Base-by-base conservation (phyloP, 345 rosid species). In the Lumnitzera littorea region DNA sequence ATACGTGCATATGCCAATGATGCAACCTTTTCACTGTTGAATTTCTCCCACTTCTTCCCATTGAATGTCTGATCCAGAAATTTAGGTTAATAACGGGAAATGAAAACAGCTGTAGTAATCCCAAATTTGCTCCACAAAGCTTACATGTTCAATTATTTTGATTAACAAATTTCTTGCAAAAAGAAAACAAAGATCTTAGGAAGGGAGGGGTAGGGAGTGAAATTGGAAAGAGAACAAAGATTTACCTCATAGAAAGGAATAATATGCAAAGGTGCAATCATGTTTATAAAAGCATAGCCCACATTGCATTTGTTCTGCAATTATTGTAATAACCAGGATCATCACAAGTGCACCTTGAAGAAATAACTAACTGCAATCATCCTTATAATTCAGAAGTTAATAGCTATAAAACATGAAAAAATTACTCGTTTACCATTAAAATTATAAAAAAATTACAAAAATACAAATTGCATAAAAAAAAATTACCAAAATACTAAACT, bases 251-350 rank as follows among this genome's bases (percentile, higher is more conserved):
- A 86, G 79, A 94, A 87, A 64, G 99, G 79, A 70, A 90, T 76
- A 29, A 94, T 90, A 76, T 81, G 96, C 14, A 84, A 73, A 24
- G 99, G 91, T 67, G 95, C 90, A 57, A 83, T 67, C 97, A 94
- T 84, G 64, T 94, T 94, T 80, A 90, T 80, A 65, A 94, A 92
- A 20, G 99, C 99, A 46, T 94, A 84, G 41, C 99, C 99, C 80
- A 88, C 96, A 61, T 94, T 94, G 78, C 99, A 94, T 61, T 94
- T 94, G 78, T 94, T 94, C 97, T 94, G 95, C 83, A 84, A 56
- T 64, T 41, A 50, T 27, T 53, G 61, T 53, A 13, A 69, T 24
- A 58, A n/a, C 20, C 47, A 65, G 13, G 27, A 50, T 57, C 52
- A 27, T 17, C 41, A 66, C 16, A 9, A 58, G 48, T 27, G 14